phyloP scores from a whole-genome alignment of 1,284 basidiomycete species.

The Phlebopus sp. region DNA sequence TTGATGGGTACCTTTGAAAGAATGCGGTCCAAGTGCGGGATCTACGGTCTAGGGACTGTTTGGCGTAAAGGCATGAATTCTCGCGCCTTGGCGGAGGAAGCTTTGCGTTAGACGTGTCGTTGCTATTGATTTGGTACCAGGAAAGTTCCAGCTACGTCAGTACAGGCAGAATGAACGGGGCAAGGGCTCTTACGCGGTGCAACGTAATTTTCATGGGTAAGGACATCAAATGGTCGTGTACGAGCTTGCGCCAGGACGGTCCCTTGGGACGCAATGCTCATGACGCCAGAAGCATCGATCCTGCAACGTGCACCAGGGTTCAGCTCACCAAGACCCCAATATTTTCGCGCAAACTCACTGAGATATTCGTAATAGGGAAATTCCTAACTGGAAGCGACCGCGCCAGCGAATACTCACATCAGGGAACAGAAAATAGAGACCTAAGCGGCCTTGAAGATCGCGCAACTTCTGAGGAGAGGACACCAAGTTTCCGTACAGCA shows the following conservation, averaged over 20 bases:
- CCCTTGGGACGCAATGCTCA: conserved; percentile 50
- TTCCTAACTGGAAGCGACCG: conserved; percentile 73
- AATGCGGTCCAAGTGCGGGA: conserved; percentile 9
- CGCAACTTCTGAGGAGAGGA: conserved; percentile 75
- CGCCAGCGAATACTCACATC: conserved; percentile 81
- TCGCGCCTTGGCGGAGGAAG: conserved; percentile 75
- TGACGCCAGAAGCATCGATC: conserved; percentile 48
- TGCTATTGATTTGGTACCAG: conserved; percentile 20
- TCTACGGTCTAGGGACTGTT: conserved; percentile 34
- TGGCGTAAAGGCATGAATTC: conserved; percentile 58
- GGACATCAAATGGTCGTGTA: conserved; percentile 76
- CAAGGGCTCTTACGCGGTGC: conserved; percentile 65
- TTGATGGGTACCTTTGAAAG: conserved; percentile 1
- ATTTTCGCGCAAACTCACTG: conserved; percentile 52
- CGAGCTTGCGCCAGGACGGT: conserved; percentile 62
- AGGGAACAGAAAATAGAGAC: conserved; percentile 85
- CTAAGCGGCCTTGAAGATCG: conserved; percentile 72
- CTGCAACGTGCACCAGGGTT: conserved; percentile 34
- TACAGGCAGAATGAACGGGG: conserved; percentile 16
- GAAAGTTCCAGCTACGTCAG: conserved; percentile 21
- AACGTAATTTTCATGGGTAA: conserved; percentile 67
- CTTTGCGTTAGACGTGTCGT: conserved; percentile 52
- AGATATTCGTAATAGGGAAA: conserved; percentile 73
- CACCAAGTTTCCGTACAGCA: conserved; percentile 83
- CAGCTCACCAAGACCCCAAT: conserved; percentile 17